Base-by-base conservation (phyloP, 1,139 yeast species). In the Waltiozyma sp. region DNA sequence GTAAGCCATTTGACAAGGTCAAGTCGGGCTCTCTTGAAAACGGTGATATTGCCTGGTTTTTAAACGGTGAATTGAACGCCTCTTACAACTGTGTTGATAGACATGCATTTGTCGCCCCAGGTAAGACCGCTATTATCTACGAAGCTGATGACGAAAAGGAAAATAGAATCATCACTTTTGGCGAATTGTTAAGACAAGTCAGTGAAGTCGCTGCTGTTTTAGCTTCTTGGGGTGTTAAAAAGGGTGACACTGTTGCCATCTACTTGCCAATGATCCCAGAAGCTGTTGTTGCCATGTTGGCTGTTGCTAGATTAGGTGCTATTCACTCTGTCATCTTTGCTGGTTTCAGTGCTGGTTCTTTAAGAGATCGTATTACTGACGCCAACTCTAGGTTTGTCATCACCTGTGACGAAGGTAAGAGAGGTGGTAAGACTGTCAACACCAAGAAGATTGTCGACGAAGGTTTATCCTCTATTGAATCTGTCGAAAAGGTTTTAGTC, bases 241-340 rank as follows among this genome's bases (percentile, higher is more conserved):
- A 86, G 65, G 97, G 98, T 62, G 98, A 91, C 62, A 86, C 94
- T 38, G 97, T 91, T 47, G 97, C 96, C 49, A 82, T 91, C 53
- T 91, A 91, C 68, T 69, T 91, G 68, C 98, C 98, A 60, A 91
- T 91, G 97, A 88, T 87, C 49, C 87, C 96, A 44, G 95, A 88
- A 65, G 96, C 97, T 42, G 77, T 91, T 47, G 74, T 91, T 53
- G 89, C 98, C 50, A 81, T 91, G 85, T 73, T 91, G 59, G 96
- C 98, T 43, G 85, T 88, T 57, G 89, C 86, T 41, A 82, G 98
- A 69, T 69, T 91, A 51, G 98, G 98, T 65, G 98, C 98, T 41
- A 72, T 88, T 54, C 98, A 91, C 69, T 85, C 97, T 13, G 97
- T 91, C 42, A 82, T 91, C 53, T 91, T 91, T 65, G 97, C 97